phyloP scores from a whole-genome alignment of 305 asterid genomes.

The Ilex paraguariensis region DNA sequence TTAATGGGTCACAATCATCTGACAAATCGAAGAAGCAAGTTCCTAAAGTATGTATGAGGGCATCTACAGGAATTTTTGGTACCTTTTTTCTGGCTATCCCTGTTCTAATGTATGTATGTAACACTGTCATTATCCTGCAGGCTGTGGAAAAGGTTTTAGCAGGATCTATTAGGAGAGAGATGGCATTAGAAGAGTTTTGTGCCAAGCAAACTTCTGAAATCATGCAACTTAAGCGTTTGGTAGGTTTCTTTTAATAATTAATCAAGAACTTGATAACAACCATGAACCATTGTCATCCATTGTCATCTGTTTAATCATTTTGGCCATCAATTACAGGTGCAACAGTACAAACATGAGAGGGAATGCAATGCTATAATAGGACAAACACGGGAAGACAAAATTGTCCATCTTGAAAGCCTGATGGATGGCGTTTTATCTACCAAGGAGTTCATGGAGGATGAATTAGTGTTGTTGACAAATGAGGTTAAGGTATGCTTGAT shows the following conservation, averaged over 20 bases:
- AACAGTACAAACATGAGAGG: slow-evolving; percentile 97
- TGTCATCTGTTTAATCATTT: background rate
- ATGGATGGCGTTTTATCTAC: slow-evolving; percentile 88
- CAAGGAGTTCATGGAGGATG: slow-evolving; percentile 91
- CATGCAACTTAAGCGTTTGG: slow-evolving; percentile 89
- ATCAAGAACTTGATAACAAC: too few relatives aligned
- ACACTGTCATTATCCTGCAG: slow-evolving; percentile 38
- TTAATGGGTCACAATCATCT: slow-evolving; percentile 40
- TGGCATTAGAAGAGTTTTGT: slow-evolving; percentile 93
- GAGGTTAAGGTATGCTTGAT: slow-evolving; percentile 62
- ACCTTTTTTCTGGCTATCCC: too few relatives aligned
- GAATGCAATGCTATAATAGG: slow-evolving; percentile 84
- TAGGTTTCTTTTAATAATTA: slow-evolving; percentile 20
- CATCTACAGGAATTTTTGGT: background rate
- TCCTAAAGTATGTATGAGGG: slow-evolving; percentile 67
- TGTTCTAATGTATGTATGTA: too few relatives aligned
- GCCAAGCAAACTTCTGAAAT: slow-evolving; percentile 74
- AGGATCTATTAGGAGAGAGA: slow-evolving; percentile 98
- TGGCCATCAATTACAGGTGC: slow-evolving; percentile 45
- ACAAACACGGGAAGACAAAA: slow-evolving; percentile 94
- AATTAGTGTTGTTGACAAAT: slow-evolving; percentile 58
- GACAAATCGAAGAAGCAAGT: slow-evolving; percentile 60
- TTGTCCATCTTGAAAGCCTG: slow-evolving; percentile 88
- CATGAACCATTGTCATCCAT: too few relatives aligned
- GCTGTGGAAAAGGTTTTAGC: slow-evolving; percentile 97